Percentiles rank a stretch among this genome's conserved stretches.
Evolutionary conservation across 2,329 filamentous ascomycete species (phyloP).

Genomic region (Phaeosphaeria sp.): DNA sequence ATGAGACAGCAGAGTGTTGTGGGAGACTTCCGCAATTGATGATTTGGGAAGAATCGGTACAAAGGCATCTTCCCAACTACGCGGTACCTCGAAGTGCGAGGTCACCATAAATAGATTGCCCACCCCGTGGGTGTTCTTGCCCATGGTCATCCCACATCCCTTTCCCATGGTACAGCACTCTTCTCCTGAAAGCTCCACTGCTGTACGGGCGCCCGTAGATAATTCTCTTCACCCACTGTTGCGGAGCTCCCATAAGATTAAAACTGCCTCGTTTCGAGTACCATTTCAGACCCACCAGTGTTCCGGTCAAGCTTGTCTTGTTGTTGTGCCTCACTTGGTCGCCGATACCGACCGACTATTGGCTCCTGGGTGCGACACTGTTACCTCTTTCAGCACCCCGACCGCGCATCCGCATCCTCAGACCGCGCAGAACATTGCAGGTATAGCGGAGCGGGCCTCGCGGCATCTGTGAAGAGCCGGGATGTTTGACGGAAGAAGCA

Average conservation of each 20-base stretch:
- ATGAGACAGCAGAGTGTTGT: background rate
- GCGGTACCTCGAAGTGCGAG: background rate
- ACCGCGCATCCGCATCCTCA: background rate
- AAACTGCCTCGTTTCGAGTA: background rate
- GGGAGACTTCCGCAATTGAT: too few relatives aligned
- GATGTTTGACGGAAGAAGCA: conserved; percentile 5
- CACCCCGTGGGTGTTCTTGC: background rate
- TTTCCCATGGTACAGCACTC: background rate
- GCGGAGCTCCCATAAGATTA: background rate
- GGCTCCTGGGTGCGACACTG: background rate
- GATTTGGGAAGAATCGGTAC: background rate
- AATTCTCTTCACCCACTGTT: background rate
- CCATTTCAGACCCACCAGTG: background rate
- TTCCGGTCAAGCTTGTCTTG: background rate
- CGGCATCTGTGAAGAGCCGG: conserved; percentile 15
- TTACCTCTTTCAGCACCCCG: background rate
- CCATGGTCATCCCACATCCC: background rate
- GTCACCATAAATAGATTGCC: background rate
- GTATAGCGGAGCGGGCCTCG: conserved; percentile 1
- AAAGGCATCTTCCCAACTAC: background rate
- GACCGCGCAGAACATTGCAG: background rate
- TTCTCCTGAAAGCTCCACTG: background rate
- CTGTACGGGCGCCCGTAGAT: background rate
- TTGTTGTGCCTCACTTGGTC: background rate
- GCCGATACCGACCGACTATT: background rate